These are phyloP conservation scores for Bathelium albidoporum DNA, from an alignment of 495 filamentous ascomycete genomes.

Conservation along the genomic window DNA sequence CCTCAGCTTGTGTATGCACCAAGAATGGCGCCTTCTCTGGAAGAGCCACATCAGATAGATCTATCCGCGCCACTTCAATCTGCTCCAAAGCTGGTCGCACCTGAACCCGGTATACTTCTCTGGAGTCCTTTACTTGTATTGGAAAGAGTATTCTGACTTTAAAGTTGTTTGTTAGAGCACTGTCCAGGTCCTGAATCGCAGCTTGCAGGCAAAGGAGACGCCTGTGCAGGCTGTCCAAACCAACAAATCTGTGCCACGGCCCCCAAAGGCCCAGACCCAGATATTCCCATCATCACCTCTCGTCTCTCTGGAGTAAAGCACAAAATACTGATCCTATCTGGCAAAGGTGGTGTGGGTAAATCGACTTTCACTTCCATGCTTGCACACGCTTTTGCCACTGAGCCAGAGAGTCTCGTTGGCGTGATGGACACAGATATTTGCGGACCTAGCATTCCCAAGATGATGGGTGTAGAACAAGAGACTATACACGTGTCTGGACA, in stretches of 20 bases:
- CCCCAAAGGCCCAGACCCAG: slow-evolving; percentile 92
- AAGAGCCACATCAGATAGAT: slow-evolving; percentile 55
- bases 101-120: slow-evolving; percentile 58
- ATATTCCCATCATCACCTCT: slow-evolving; percentile 75
- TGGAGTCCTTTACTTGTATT: slow-evolving; percentile 5
- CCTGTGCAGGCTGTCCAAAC: slow-evolving; percentile 90
- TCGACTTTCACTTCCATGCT: slow-evolving; percentile 82
- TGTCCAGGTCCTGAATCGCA: slow-evolving; percentile 90
- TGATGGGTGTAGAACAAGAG: slow-evolving; percentile 92
- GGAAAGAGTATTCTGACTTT: not conserved
- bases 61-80: slow-evolving; percentile 58
- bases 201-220: slow-evolving; percentile 71
- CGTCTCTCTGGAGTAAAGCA: slow-evolving; percentile 73
- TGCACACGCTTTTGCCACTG: slow-evolving; percentile 73
- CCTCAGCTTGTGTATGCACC: too few species aligned
- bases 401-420: slow-evolving; percentile 64
- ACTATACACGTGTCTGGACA: slow-evolving; percentile 75
- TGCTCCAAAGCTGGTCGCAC: slow-evolving; percentile 74
- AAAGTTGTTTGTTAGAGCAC: slow-evolving; percentile 53
- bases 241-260: slow-evolving; percentile 88
- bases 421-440: slow-evolving; percentile 97
- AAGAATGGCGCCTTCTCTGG: slow-evolving; percentile 59
- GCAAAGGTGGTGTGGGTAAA: slow-evolving; percentile 96
- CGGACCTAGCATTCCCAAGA: slow-evolving; percentile 88
- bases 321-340: slow-evolving; percentile 84